A percentile compares a stretch with the other conserved stretches of the same genome.
phyloP scores from a whole-genome alignment of 305 asterid species.

The Lippia alba region DNA sequence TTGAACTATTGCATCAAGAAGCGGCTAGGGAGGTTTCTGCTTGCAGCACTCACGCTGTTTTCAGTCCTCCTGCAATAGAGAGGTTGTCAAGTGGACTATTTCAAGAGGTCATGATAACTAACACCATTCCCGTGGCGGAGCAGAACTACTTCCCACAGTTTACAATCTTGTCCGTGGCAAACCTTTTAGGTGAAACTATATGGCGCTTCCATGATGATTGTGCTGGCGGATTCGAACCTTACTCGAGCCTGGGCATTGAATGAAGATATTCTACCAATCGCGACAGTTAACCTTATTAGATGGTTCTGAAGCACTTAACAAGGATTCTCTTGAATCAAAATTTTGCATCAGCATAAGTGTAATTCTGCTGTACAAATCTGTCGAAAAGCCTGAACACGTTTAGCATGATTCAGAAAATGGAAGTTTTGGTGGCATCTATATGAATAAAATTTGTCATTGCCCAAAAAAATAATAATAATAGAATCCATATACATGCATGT shows the following conservation, averaged over 20 bases:
- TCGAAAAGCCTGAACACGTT: conserved; percentile 18
- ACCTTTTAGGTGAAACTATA: conserved; percentile 90
- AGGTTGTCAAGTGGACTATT: conserved; percentile 90
- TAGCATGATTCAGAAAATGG: neutral
- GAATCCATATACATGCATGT: too few species aligned
- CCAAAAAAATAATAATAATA: too few species aligned
- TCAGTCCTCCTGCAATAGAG: conserved; percentile 97
- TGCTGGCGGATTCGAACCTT: conserved; percentile 80
- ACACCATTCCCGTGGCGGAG: conserved; percentile 91
- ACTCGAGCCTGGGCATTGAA: conserved; percentile 83
- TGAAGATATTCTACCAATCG: conserved; percentile 40
- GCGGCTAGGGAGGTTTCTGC: conserved; percentile 98
- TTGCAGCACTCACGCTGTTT: conserved; percentile 93
- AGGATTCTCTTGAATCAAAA: neutral
- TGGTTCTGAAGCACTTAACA: conserved; percentile 10
- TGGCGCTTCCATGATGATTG: conserved; percentile 96
- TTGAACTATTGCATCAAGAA: conserved; percentile 87
- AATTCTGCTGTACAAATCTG: too few species aligned
- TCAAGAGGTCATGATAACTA: conserved; percentile 94
- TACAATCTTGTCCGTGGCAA: conserved; percentile 87
- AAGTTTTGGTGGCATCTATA: too few species aligned
- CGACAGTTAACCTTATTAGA: conserved; percentile 22
- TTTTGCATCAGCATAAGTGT: too few species aligned
- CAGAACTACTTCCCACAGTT: conserved; percentile 93
- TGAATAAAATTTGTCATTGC: too few species aligned